Evolutionary conservation across 768 basidiomycete species (phyloP).

Genomic region (Xerocomus spinulosus): DNA sequence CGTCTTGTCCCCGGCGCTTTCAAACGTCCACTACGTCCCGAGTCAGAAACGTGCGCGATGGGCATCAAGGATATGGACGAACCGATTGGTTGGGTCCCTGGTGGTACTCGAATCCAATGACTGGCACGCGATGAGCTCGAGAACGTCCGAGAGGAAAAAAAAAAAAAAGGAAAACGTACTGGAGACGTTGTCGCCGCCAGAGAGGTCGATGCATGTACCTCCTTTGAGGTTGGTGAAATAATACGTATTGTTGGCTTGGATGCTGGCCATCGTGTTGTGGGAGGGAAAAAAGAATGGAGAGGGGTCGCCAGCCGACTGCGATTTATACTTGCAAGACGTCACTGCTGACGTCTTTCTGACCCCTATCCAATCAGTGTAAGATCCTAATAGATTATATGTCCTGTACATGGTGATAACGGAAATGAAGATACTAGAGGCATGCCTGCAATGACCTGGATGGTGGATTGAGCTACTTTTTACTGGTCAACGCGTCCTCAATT

Average conservation of each 20-base stretch:
- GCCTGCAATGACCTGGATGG: too few species aligned
- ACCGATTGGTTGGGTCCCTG: conserved; percentile 48
- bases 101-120: conserved; percentile 46
- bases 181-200: conserved; percentile 45
- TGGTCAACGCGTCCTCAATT: too few species aligned
- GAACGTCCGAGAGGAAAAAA: neutral
- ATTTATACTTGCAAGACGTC: neutral
- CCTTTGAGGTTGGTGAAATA: conserved; percentile 48
- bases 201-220: conserved; percentile 52
- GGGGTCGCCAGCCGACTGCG: neutral
- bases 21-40: conserved; percentile 46
- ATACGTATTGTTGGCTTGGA: conserved; percentile 38
- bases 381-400: conserved; percentile 1
- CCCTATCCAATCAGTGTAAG: too few species aligned
- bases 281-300: neutral
- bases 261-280: conserved; percentile 14
- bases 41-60: too few species aligned
- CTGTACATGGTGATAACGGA: conserved; percentile 8
- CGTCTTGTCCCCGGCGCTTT: conserved; percentile 17
- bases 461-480: too few species aligned
- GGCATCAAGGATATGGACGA: neutral
- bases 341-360: neutral
- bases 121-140: conserved; percentile 19
- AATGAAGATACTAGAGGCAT: too few species aligned
- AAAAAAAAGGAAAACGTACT: conserved; percentile 35